A percentile compares a stretch with the other conserved stretches of the same genome.
Conservation (phyloP, 2,329 filamentous ascomycete genomes). For the Phialemonium atrogriseum region DNA sequence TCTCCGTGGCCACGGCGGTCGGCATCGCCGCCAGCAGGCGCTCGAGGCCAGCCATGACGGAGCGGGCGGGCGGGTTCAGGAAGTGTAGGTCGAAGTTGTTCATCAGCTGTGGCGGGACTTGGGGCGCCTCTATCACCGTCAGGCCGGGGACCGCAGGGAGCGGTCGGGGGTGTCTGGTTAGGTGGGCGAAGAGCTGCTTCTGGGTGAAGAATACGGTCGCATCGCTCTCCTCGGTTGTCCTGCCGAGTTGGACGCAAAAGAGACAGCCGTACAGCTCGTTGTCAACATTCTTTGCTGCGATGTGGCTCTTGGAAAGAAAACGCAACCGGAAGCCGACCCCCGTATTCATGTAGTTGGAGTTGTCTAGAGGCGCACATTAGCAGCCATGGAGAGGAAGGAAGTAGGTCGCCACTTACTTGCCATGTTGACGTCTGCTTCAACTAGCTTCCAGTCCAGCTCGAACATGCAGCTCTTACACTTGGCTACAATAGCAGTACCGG, state of each 20-base stretch:
- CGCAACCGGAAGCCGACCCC: constrained; percentile 43
- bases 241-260: constrained; percentile 42
- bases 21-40: constrained; percentile 33
- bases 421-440: constrained; percentile 43
- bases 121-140: constrained; percentile 35
- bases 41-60: constrained; percentile 31
- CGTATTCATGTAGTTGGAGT: constrained; percentile 37
- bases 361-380: constrained; percentile 22
- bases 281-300: constrained; percentile 39
- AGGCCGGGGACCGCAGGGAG: constrained; percentile 40
- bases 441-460: constrained; percentile 42
- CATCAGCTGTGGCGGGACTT: constrained; percentile 28
- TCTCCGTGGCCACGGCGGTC: constrained; percentile 35
- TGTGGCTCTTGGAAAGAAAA: constrained; percentile 47
- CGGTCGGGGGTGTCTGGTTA: constrained; percentile 45
- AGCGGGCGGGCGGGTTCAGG: constrained; percentile 26
- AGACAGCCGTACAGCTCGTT: constrained; percentile 46
- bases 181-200: constrained; percentile 42
- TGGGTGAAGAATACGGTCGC: constrained; percentile 49
- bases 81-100: constrained; percentile 50
- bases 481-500: constrained; percentile 32
- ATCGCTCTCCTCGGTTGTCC: constrained; percentile 44
- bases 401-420: constrained; percentile 28
- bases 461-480: constrained; percentile 45
- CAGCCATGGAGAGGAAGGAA: background rate